Evolutionary conservation across 345 rosid species (phyloP).

Genomic region (Salix udensis): DNA sequence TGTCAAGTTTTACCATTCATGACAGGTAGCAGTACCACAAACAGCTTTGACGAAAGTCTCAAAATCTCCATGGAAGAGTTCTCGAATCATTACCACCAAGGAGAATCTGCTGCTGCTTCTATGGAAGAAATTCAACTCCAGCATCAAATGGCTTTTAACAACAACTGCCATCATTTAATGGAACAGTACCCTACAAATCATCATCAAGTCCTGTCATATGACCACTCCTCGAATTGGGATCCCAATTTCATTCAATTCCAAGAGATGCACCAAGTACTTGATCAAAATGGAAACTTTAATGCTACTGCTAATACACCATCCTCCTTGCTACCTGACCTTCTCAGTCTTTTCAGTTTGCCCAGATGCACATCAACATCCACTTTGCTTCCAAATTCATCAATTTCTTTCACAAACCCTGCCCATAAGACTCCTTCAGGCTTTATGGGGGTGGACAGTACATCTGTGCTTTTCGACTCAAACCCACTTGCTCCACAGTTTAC

Average conservation of each 20-base stretch:
- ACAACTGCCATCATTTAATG: conserved; percentile 26
- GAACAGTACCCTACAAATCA: conserved; percentile 24
- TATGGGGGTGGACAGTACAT: conserved; percentile 25
- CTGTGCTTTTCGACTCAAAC: conserved; percentile 47
- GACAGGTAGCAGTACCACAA: conserved; percentile 28
- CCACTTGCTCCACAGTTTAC: conserved; percentile 49
- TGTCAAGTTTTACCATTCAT: conserved; percentile 9
- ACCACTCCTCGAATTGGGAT: conserved; percentile 39
- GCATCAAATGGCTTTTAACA: conserved; percentile 34
- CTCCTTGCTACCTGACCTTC: conserved; percentile 48
- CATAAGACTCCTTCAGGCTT: conserved; percentile 4
- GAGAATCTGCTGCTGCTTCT: conserved; percentile 13
- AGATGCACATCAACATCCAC: conserved; percentile 34
- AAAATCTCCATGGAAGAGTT: conserved; percentile 33
- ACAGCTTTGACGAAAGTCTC: conserved; percentile 37
- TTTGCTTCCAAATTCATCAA: conserved; percentile 41
- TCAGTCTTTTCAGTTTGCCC: conserved; percentile 56
- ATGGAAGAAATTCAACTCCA: conserved; percentile 38
- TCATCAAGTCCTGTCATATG: conserved; percentile 16
- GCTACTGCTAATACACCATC: not conserved
- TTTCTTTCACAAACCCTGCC: conserved; percentile 32
- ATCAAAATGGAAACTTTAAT: conserved; percentile 1
- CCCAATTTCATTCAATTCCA: conserved; percentile 10
- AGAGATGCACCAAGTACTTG: conserved; percentile 22
- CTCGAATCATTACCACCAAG: conserved; percentile 25